phyloP scores from a whole-genome alignment of 2,329 filamentous ascomycete species.

The Fusarium sp. region DNA sequence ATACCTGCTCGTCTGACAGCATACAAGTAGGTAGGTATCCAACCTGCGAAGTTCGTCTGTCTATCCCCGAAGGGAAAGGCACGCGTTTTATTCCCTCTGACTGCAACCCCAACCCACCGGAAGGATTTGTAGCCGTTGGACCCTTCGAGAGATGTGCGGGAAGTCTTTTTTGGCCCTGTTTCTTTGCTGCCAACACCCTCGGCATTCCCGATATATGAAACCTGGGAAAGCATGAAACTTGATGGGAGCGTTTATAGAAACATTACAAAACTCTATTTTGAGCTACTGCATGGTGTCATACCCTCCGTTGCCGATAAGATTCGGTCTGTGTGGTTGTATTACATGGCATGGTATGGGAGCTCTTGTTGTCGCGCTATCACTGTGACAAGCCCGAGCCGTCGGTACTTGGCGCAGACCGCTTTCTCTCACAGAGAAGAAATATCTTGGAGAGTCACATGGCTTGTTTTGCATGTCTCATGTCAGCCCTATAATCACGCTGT shows the following conservation, averaged over 20 bases:
- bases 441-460: conserved; percentile 7
- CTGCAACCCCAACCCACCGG: conserved; percentile 41
- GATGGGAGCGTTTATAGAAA: not conserved
- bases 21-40: conserved; percentile 30
- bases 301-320: not conserved
- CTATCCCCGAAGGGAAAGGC: conserved; percentile 1
- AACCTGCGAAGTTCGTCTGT: not conserved
- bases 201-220: conserved; percentile 22
- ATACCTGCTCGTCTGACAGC: conserved; percentile 36
- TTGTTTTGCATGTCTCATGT: conserved; percentile 14
- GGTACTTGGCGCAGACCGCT: conserved; percentile 1
- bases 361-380: not conserved
- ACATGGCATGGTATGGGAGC: not conserved
- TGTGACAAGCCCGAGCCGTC: not conserved
- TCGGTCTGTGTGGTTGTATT: not conserved
- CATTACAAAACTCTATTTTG: not conserved
- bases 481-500: conserved; percentile 25
- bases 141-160: not conserved
- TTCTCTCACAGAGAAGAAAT: not conserved
- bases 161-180: not conserved
- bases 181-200: not conserved
- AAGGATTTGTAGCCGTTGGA: conserved; percentile 4
- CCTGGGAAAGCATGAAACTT: conserved; percentile 1
- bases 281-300: not conserved
- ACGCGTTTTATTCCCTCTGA: not conserved